Conservation (phyloP, 306 rosid genomes). For the Glycine latifolia region DNA sequence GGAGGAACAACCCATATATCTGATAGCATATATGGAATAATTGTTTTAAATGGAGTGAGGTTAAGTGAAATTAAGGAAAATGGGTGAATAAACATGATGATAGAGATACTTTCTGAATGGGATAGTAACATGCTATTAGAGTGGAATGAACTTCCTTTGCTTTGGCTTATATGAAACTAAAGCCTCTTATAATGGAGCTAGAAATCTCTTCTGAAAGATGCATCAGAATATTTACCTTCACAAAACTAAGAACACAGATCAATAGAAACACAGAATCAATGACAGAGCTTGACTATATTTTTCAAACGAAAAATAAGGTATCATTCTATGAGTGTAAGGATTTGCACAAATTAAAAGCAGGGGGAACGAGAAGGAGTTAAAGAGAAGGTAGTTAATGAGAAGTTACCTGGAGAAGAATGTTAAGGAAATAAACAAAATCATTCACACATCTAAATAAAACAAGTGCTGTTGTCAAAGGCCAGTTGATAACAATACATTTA, state of each 20-base stretch:
- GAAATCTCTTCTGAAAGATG: slow-evolving; percentile 16
- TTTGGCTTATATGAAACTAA: slow-evolving; percentile 21
- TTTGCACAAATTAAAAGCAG: slow-evolving; percentile 4
- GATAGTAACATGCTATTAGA: not conserved
- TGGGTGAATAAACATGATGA: not conserved
- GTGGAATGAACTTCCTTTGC: not conserved
- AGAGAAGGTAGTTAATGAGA: not conserved
- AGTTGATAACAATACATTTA: slow-evolving; percentile 64
- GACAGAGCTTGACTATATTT: not conserved
- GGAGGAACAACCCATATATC: not conserved
- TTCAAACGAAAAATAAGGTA: slow-evolving; percentile 3
- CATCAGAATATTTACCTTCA: slow-evolving; percentile 28
- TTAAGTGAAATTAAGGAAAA: not conserved
- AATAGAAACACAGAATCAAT: not conserved
- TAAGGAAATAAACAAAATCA: slow-evolving; percentile 69
- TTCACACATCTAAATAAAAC: slow-evolving; percentile 74
- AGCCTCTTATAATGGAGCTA: slow-evolving; percentile 5
- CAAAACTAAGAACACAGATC: slow-evolving; percentile 3
- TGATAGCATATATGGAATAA: not conserved
- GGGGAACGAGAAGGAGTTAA: not conserved
- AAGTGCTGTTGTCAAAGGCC: slow-evolving; percentile 55
- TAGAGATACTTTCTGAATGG: slow-evolving; percentile 8
- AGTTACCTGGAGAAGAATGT: slow-evolving; percentile 85
- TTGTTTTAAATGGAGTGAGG: not conserved
- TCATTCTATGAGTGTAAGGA: not conserved